Evolutionary conservation across 1,139 yeast species (phyloP).

Genomic region (Candida tropicalis): DNA sequence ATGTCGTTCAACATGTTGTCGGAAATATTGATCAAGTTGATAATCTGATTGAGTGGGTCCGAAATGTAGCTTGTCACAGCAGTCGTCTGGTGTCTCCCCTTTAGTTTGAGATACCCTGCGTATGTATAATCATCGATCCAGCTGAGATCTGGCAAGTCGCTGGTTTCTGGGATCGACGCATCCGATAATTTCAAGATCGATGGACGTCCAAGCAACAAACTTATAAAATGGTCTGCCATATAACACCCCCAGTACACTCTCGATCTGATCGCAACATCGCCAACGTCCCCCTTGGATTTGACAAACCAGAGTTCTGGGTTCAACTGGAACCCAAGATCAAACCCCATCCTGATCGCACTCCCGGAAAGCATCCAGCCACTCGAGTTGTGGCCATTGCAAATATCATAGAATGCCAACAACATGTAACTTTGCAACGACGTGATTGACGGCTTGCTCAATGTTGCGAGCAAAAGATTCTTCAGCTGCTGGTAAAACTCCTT

Average conservation of each 20-base stretch:
- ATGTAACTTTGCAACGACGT: constrained; percentile 52
- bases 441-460: constrained; percentile 44
- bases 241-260: constrained; percentile 71
- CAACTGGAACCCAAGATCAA: constrained; percentile 64
- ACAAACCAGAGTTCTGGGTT: constrained; percentile 63
- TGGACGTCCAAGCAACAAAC: constrained; percentile 61
- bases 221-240: constrained; percentile 64
- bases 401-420: constrained; percentile 57
- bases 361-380: constrained; percentile 67
- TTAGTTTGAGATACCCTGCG: constrained; percentile 24
- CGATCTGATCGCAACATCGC: constrained; percentile 56
- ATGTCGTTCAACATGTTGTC: constrained; percentile 58
- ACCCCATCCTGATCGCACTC: constrained; percentile 64
- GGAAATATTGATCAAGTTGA: constrained; percentile 53
- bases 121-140: constrained; percentile 55
- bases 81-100: constrained; percentile 14
- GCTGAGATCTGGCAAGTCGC: constrained; percentile 60
- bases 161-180: constrained; percentile 63
- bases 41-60: constrained; percentile 48
- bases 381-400: constrained; percentile 56
- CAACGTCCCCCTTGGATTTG: constrained; percentile 23
- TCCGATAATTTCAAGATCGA: constrained; percentile 57
- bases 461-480: constrained; percentile 39
- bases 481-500: constrained; percentile 50
- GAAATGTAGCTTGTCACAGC: constrained; percentile 36